A percentile compares a stretch with the other conserved stretches of the same genome.
phyloP scores from a whole-genome alignment of 116 monocot genomes.

The Zostera marina region DNA sequence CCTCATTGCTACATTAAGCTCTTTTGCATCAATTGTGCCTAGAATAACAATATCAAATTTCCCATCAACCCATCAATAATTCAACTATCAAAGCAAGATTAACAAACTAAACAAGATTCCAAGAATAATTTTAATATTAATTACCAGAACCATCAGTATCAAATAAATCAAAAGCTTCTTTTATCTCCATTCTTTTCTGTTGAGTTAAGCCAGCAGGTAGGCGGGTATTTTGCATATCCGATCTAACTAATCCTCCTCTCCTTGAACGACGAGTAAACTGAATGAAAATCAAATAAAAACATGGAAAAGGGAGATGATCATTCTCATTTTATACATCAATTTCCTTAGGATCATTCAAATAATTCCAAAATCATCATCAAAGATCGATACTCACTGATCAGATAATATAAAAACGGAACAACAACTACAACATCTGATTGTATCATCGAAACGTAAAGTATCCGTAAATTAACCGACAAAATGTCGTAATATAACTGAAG shows the following conservation, averaged over 20 bases:
- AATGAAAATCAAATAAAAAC: background rate
- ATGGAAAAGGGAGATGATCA: background rate
- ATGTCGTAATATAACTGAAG: background rate
- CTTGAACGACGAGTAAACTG: slow-evolving; percentile 3
- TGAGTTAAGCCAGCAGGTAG: slow-evolving; percentile 43
- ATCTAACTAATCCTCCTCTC: slow-evolving; percentile 16
- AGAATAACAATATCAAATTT: slow-evolving; percentile 3
- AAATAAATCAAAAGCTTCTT: slow-evolving; percentile 89
- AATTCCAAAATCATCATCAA: background rate
- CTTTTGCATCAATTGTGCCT: slow-evolving; percentile 95
- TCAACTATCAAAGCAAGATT: background rate
- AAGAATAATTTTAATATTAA: too few relatives aligned
- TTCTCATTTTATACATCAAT: background rate
- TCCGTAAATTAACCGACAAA: background rate
- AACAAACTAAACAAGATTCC: background rate
- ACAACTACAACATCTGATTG: too few relatives aligned
- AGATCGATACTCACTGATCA: background rate
- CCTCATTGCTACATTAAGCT: slow-evolving; percentile 95
- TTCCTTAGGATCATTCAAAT: background rate
- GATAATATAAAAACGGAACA: too few relatives aligned
- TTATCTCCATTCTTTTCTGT: slow-evolving; percentile 78
- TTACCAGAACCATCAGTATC: slow-evolving; percentile 95
- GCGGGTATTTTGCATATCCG: slow-evolving; percentile 38
- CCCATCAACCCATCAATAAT: background rate
- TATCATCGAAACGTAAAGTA: background rate